Base-by-base conservation (phyloP, 306 rosid genomes). In the Rosa rugosa region DNA sequence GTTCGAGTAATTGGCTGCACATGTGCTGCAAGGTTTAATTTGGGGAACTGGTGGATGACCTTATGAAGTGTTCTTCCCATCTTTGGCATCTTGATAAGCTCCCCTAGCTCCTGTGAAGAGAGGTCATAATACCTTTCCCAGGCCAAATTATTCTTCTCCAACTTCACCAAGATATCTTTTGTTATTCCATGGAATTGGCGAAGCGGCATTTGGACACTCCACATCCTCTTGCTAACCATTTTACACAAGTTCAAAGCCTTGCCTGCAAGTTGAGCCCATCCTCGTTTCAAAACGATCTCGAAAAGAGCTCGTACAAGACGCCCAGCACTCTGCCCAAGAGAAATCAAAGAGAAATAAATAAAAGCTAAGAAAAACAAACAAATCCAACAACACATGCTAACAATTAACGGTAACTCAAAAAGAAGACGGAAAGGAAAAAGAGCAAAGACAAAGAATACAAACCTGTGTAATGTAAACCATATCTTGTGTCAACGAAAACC, bases 391-490 rank as follows among this genome's bases (percentile, higher is more conserved):
- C 16, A 57, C 50, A 41, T 16, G 70, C 57, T 51, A 45, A 27
- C 31, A 44, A 22, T 5, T 12, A 75, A 25, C 40, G 40, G 57
- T n/a, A 77, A 71, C 34, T 44, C 23, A 36, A 50, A 51, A 60
- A 42, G 11, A 59, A 23, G 5, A 57, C 71, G 31, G 60, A 65
- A 5, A 12, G 31, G 82, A 8, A 18, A 56, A 59, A 62, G 7
- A 10, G 7, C 77, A 10, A 47, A n/a, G 1, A n/a, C 38, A 54
- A 54, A 46, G 17, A 77, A 20, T 42, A 42, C 49, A 71, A 78
- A 94, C 98, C 98, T 94, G 98, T 72, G 99, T 94, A 79, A 94
- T 94, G 82, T 87, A 94, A 74, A 92, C 97, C 99, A 92, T 94
- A 85, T 94, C 99, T 74, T 97, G 92, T 70, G 98, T 91, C 83